Evolutionary conservation across 768 basidiomycete species (phyloP).

Genomic region (Mycena latifolia): DNA sequence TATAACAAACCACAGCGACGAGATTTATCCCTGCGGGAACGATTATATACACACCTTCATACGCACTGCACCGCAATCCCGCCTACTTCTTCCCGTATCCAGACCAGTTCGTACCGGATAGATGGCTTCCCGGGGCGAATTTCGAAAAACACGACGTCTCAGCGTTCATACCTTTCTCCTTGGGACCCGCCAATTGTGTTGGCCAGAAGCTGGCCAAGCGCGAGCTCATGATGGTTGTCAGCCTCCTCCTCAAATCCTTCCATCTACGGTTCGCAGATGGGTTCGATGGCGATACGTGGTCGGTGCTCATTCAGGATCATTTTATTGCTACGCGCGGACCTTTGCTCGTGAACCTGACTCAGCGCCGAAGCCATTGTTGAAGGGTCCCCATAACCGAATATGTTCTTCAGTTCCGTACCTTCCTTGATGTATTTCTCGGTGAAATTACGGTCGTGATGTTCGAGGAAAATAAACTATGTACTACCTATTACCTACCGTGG

Average conservation of each 20-base stretch:
- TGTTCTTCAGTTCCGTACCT: too few species aligned
- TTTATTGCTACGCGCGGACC: conserved; percentile 49
- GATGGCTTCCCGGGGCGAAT: conserved; percentile 46
- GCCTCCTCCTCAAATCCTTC: too few species aligned
- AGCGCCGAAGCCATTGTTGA: not conserved
- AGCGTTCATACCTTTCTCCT: conserved; percentile 59
- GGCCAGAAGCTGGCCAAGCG: conserved; percentile 58
- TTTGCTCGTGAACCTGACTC: conserved; percentile 48
- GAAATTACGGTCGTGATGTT: too few species aligned
- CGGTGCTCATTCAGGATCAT: conserved; percentile 49
- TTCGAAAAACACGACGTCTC: conserved; percentile 39
- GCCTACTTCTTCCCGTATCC: conserved; percentile 61
- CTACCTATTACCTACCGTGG: too few species aligned
- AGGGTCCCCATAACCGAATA: too few species aligned
- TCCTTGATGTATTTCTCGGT: too few species aligned
- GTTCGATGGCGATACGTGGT: conserved; percentile 47
- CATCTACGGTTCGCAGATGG: conserved; percentile 49
- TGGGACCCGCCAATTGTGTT: conserved; percentile 56
- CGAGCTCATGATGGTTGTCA: conserved; percentile 56
- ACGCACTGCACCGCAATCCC: conserved; percentile 61
- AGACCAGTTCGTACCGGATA: too few species aligned
- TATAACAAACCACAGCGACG: not conserved
- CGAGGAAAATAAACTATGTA: too few species aligned
- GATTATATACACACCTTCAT: conserved; percentile 55
- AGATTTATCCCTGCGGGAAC: conserved; percentile 63